A percentile compares a stretch with the other conserved stretches of the same genome.
Conservation (phyloP, 176 grass and related monocot genomes). For the Oryza meridionalis region DNA sequence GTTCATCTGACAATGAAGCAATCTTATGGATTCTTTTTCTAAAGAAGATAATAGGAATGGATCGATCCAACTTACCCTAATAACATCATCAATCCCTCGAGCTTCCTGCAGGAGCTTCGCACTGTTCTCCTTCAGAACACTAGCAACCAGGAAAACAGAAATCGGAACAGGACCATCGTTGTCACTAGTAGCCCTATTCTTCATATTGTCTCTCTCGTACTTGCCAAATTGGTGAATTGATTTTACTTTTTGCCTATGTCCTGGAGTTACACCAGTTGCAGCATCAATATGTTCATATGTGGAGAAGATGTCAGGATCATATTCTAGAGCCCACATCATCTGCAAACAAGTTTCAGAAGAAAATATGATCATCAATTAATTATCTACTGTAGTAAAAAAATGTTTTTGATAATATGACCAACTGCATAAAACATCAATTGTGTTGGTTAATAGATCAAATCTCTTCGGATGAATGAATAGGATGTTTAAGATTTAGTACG, state of each 20-base stretch:
- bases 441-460: constrained; percentile 2
- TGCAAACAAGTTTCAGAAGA: constrained; percentile 41
- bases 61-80: constrained; percentile 62
- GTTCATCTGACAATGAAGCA: neutral
- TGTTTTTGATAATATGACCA: neutral
- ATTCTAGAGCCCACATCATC: constrained; percentile 99
- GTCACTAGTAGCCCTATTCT: constrained; percentile 43
- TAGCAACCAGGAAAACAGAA: constrained; percentile 95
- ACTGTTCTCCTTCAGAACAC: constrained; percentile 95
- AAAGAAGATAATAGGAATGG: constrained; percentile 18
- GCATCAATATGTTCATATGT: constrained; percentile 63
- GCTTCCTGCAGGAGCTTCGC: constrained; percentile 77
- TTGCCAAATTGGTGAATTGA: constrained; percentile 81
- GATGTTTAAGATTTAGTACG: neutral
- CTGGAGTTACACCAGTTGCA: constrained; percentile 48
- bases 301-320: constrained; percentile 78
- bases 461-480: neutral
- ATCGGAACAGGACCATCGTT: constrained; percentile 80
- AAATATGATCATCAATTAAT: constrained; percentile 4
- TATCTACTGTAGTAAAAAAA: neutral
- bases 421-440: constrained; percentile 14
- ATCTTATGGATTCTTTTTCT: neutral
- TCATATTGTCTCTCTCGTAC: constrained; percentile 91
- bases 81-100: constrained; percentile 80
- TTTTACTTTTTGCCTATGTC: constrained; percentile 67